Evolutionary conservation across 768 basidiomycete species (phyloP).

Genomic region (Clitopilus hobsonii): DNA sequence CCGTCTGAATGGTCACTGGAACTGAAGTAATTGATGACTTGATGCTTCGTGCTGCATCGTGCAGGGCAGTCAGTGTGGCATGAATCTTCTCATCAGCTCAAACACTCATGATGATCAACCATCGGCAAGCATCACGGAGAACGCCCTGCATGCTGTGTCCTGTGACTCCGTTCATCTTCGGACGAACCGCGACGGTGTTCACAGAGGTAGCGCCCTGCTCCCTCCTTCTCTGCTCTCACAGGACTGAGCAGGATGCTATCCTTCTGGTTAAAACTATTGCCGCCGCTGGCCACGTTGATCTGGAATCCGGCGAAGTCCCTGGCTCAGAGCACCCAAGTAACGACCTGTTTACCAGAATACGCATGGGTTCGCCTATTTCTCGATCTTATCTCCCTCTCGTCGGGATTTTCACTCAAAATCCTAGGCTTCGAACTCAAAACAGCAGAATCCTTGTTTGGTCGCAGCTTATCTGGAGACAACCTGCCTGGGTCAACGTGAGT

Average conservation of each 20-base stretch:
- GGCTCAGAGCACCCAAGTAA: slow-evolving; percentile 33
- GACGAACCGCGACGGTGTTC: neutral
- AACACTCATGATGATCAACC: neutral
- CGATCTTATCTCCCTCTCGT: neutral
- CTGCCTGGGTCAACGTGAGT: slow-evolving; percentile 31
- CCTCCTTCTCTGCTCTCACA: neutral
- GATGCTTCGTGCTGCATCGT: too few relatives aligned
- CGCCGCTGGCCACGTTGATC: neutral
- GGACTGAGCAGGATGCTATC: neutral
- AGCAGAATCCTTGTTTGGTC: slow-evolving; percentile 48
- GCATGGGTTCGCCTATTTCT: slow-evolving; percentile 26
- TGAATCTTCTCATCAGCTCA: neutral
- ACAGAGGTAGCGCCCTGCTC: neutral
- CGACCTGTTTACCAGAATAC: slow-evolving; percentile 27
- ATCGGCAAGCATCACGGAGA: neutral
- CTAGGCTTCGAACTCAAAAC: slow-evolving; percentile 34
- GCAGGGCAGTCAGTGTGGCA: too few relatives aligned
- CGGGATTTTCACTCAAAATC: neutral
- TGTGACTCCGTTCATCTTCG: neutral
- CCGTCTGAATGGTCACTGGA: too few relatives aligned
- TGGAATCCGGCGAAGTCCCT: slow-evolving; percentile 9
- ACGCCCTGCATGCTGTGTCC: neutral
- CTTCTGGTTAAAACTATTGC: neutral
- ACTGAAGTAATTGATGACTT: too few relatives aligned
- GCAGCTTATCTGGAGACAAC: slow-evolving; percentile 41